These are phyloP conservation scores for Ogataea kodamae DNA, from an alignment of 805 yeast genomes.

Conservation along the genomic window DNA sequence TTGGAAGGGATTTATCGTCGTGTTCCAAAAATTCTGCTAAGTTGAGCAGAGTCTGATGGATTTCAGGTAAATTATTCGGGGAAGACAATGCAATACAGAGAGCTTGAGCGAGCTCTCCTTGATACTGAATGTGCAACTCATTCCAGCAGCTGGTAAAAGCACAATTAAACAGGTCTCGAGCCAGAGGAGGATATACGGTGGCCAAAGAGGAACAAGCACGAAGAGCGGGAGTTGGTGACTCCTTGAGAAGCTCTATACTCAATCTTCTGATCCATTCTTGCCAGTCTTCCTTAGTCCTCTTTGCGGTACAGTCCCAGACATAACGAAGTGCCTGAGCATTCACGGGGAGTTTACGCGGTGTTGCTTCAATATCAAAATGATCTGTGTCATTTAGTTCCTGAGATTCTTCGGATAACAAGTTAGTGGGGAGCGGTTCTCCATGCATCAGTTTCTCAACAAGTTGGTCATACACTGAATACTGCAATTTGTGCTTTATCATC, in stretches of 20 bases:
- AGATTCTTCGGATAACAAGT: conserved; percentile 65
- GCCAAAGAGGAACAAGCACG: conserved; percentile 92
- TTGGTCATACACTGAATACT: conserved; percentile 74
- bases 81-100: conserved; percentile 85
- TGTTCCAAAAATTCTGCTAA: conserved; percentile 97
- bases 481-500: conserved; percentile 58
- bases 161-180: conserved; percentile 87
- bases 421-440: conserved; percentile 84
- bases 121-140: conserved; percentile 82
- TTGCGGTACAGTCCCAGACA: conserved; percentile 89
- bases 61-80: conserved; percentile 92
- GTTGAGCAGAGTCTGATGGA: conserved; percentile 82
- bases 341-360: conserved; percentile 70
- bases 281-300: conserved; percentile 94
- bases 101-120: conserved; percentile 82
- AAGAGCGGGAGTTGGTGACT: conserved; percentile 91
- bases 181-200: conserved; percentile 79
- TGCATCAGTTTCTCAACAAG: conserved; percentile 72
- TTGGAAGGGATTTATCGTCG: conserved; percentile 90
- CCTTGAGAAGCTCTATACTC: conserved; percentile 80
- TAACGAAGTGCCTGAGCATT: conserved; percentile 61
- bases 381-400: conserved; percentile 39
- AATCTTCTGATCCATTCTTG: conserved; percentile 92
- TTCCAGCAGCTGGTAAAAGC: conserved; percentile 96
- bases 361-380: conserved; percentile 59